phyloP scores from a whole-genome alignment of 2,329 filamentous ascomycete genomes.

The Lasiodiplodia sp. region DNA sequence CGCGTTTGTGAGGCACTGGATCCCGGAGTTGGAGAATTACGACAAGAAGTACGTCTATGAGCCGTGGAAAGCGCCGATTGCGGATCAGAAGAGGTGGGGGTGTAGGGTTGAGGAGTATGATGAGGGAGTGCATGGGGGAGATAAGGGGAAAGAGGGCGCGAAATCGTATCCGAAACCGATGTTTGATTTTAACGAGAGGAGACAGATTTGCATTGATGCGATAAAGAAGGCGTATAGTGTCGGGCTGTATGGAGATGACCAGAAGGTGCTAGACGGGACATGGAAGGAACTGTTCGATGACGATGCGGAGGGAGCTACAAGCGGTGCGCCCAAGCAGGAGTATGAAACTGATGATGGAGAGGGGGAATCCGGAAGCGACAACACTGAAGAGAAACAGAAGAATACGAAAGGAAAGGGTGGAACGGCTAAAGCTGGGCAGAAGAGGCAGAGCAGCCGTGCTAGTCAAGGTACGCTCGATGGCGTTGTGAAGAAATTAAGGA shows the following conservation, averaged over 20 bases:
- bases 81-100: slow-evolving; percentile 73
- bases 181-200: slow-evolving; percentile 74
- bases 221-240: slow-evolving; percentile 76
- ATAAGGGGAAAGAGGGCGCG: slow-evolving; percentile 40
- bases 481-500: slow-evolving; percentile 31
- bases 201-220: slow-evolving; percentile 68
- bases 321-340: slow-evolving; percentile 48
- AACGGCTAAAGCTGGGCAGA: slow-evolving; percentile 4
- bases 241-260: slow-evolving; percentile 69
- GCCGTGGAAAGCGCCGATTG: slow-evolving; percentile 75
- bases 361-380: too few relatives aligned
- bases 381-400: slow-evolving; percentile 1
- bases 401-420: not conserved
- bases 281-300: slow-evolving; percentile 61
- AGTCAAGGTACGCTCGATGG: slow-evolving; percentile 31
- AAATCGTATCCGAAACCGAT: slow-evolving; percentile 74
- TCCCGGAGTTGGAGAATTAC: slow-evolving; percentile 70
- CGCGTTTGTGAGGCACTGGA: slow-evolving; percentile 67
- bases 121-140: slow-evolving; percentile 38
- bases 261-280: slow-evolving; percentile 67
- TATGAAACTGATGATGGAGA: not conserved
- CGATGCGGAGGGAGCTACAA: slow-evolving; percentile 54
- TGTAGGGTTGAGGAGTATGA: slow-evolving; percentile 64
- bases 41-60: slow-evolving; percentile 79
- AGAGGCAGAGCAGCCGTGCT: slow-evolving; percentile 1